Evolutionary conservation across 2,329 filamentous ascomycete species (phyloP).

Genomic region (Talaromyces marneffei): DNA sequence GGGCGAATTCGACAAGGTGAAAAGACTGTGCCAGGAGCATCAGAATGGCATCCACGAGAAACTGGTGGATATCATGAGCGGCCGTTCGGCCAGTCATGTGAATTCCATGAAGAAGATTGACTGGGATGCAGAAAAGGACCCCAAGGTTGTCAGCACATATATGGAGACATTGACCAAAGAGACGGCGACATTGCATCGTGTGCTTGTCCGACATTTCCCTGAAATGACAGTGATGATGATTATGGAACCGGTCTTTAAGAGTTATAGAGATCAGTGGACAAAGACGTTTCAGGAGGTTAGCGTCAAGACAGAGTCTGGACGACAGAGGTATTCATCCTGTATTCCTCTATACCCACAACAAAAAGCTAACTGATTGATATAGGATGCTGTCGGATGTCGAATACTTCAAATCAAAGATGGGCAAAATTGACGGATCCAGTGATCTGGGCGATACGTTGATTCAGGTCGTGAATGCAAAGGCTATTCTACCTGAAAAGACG

Average conservation of each 20-base stretch:
- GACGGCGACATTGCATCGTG: constrained; percentile 75
- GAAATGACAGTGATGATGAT: constrained; percentile 73
- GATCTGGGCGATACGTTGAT: constrained; percentile 66
- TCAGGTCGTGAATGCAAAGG: constrained; percentile 41
- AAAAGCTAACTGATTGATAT: constrained; percentile 2
- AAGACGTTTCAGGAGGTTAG: constrained; percentile 61
- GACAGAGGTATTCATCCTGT: constrained; percentile 57
- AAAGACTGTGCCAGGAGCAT: constrained; percentile 78
- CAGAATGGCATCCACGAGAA: constrained; percentile 89
- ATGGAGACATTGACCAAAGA: constrained; percentile 87
- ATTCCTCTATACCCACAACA: constrained; percentile 12
- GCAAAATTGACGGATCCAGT: constrained; percentile 72
- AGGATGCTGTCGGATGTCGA: constrained; percentile 75
- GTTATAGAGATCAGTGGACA: constrained; percentile 74
- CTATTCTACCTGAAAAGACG: constrained; percentile 18
- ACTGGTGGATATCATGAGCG: constrained; percentile 85
- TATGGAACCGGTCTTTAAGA: constrained; percentile 77
- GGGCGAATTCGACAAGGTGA: constrained; percentile 82
- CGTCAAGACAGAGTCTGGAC: constrained; percentile 61
- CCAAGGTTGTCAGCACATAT: constrained; percentile 56
- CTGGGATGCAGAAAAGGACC: constrained; percentile 57
- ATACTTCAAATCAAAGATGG: constrained; percentile 63
- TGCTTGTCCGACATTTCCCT: constrained; percentile 73
- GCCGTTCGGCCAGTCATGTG: constrained; percentile 66
- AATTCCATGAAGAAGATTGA: constrained; percentile 67